A percentile compares a stretch with the other conserved stretches of the same genome.
phyloP scores from a whole-genome alignment of 495 filamentous ascomycete species.

The Neurospora sp. region DNA sequence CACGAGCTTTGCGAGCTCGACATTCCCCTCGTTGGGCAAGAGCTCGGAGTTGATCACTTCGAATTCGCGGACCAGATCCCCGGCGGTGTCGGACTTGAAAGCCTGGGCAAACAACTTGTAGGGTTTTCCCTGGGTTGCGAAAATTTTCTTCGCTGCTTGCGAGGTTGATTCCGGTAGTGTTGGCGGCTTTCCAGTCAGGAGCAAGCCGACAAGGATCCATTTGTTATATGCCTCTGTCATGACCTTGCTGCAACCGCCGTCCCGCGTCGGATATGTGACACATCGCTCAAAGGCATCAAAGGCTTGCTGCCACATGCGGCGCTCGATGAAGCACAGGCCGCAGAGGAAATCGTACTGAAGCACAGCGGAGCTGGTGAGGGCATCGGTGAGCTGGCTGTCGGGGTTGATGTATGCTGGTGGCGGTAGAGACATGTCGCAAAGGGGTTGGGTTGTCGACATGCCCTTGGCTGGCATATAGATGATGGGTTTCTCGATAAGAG shows the following conservation, averaged over 20 bases:
- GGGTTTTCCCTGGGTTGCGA: constrained; percentile 51
- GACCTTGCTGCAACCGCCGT: constrained; percentile 53
- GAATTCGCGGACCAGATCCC: constrained; percentile 48
- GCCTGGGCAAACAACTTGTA: constrained; percentile 60
- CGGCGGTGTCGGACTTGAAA: constrained; percentile 52
- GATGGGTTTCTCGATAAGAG: constrained; percentile 58
- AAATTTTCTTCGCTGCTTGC: constrained; percentile 42
- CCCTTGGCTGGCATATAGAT: constrained; percentile 50
- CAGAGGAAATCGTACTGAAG: constrained; percentile 72
- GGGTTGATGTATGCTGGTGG: constrained; percentile 43
- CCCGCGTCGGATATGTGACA: constrained; percentile 51
- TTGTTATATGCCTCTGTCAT: constrained; percentile 92
- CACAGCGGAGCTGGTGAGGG: constrained; percentile 47
- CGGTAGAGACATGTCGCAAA: constrained; percentile 25
- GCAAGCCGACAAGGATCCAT: constrained; percentile 71
- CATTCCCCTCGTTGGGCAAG: constrained; percentile 49
- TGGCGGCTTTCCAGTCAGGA: constrained; percentile 57
- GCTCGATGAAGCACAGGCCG: constrained; percentile 67
- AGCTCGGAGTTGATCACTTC: constrained; percentile 38
- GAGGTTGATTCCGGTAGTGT: constrained; percentile 28
- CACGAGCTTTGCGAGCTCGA: constrained; percentile 38
- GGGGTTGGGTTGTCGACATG: constrained; percentile 11
- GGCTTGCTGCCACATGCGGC: constrained; percentile 63
- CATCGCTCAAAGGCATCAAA: constrained; percentile 59
- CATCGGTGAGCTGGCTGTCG: constrained; percentile 46